phyloP scores from a whole-genome alignment of 306 rosid species.

The Medicago lupulina region DNA sequence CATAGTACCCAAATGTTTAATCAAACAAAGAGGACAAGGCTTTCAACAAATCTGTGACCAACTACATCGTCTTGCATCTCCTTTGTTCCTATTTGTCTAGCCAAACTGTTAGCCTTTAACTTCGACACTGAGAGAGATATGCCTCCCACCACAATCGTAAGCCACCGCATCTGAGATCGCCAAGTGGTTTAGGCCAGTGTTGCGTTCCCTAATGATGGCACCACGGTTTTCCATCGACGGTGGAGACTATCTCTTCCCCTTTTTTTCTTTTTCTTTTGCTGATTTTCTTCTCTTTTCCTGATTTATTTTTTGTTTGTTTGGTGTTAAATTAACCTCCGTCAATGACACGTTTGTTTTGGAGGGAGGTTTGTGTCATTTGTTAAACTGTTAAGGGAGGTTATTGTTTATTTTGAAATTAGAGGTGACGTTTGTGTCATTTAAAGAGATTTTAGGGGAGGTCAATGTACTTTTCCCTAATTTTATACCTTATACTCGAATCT shows the following conservation, averaged over 20 bases:
- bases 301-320: no score
- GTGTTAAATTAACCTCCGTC: no score
- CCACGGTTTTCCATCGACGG: no score
- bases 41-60: background rate
- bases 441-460: background rate
- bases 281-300: no score
- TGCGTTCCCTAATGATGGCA: no score
- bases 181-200: no score
- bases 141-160: background rate
- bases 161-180: background rate
- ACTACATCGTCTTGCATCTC: background rate
- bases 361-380: no score
- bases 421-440: background rate
- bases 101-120: background rate
- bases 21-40: background rate
- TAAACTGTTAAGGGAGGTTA: no score
- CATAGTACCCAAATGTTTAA: background rate
- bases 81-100: background rate
- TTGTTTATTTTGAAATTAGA: no score
- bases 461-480: conserved; percentile 39
- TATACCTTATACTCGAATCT: conserved; percentile 76
- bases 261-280: no score
- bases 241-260: no score
- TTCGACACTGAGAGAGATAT: background rate
- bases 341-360: no score